phyloP scores from a whole-genome alignment of 805 yeast genomes.

The Millerago galiae region DNA sequence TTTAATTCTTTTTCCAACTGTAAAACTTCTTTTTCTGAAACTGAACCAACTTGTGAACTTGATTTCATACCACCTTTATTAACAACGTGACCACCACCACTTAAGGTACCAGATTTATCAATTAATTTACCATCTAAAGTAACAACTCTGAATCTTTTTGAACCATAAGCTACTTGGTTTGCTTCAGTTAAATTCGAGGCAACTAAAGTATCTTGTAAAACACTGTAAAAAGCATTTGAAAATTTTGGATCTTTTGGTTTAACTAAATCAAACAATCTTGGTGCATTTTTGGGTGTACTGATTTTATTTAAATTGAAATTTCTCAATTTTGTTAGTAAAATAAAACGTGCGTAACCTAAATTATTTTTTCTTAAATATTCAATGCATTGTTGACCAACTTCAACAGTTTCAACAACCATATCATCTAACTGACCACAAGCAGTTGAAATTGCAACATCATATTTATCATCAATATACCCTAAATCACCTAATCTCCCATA shows the following conservation, averaged over 20 bases:
- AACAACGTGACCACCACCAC: constrained; percentile 84
- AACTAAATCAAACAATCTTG: constrained; percentile 81
- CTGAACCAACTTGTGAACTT: constrained; percentile 31
- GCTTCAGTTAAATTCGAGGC: constrained; percentile 77
- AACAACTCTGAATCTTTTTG: constrained; percentile 78
- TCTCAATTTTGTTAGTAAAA: constrained; percentile 69
- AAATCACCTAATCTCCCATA: constrained; percentile 88
- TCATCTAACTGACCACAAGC: constrained; percentile 90
- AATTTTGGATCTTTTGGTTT: constrained; percentile 60
- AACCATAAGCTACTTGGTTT: constrained; percentile 79
- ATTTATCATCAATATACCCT: constrained; percentile 83
- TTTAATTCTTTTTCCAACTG: constrained; percentile 45
- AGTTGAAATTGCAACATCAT: constrained; percentile 91
- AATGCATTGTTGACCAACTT: constrained; percentile 69
- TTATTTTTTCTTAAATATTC: constrained; percentile 76
- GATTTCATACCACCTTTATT: constrained; percentile 72
- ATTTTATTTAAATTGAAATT: constrained; percentile 52
- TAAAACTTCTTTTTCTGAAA: constrained; percentile 51
- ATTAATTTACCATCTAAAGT: constrained; percentile 89
- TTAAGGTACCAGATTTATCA: constrained; percentile 90
- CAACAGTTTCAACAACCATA: constrained; percentile 80
- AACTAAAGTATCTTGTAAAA: constrained; percentile 80
- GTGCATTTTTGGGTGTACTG: constrained; percentile 67
- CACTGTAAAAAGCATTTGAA: constrained; percentile 84
- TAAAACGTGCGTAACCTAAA: constrained; percentile 85